A percentile compares a stretch with the other conserved stretches of the same genome.
Conservation (phyloP, 1,139 yeast genomes). For the Hemisphaericaspora xylofermentans region DNA sequence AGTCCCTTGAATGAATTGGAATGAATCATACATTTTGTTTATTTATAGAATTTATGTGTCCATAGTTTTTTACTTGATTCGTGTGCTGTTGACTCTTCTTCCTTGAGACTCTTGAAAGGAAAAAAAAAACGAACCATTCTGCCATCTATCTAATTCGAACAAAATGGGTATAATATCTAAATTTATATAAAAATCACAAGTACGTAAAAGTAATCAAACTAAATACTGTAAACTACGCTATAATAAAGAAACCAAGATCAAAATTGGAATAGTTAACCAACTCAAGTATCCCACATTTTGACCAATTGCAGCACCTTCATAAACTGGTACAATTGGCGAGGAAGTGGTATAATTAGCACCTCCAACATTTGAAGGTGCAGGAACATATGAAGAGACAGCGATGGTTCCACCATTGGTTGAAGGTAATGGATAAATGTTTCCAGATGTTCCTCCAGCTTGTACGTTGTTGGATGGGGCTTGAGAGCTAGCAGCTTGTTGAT, state of each 20-base stretch:
- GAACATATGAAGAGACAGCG: constrained; percentile 5
- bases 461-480: constrained; percentile 4
- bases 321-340: constrained; percentile 5
- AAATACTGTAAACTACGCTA: constrained; percentile 1
- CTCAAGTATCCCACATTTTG: constrained; percentile 6
- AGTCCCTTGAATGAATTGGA: no score
- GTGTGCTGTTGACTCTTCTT: no score
- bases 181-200: no score
- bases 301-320: constrained; percentile 13
- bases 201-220: neutral
- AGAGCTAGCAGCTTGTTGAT: neutral
- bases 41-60: no score
- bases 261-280: constrained; percentile 13
- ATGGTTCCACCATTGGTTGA: neutral
- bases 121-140: no score
- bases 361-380: constrained; percentile 4
- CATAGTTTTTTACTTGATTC: no score
- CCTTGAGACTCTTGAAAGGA: no score
- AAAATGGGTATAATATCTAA: no score
- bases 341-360: constrained; percentile 7
- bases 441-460: neutral
- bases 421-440: neutral
- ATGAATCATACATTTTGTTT: no score
- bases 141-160: no score
- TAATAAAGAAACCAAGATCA: constrained; percentile 12